These are phyloP conservation scores for Fraxinus paxiana DNA, from an alignment of 305 asterid species.

Conservation along the genomic window DNA sequence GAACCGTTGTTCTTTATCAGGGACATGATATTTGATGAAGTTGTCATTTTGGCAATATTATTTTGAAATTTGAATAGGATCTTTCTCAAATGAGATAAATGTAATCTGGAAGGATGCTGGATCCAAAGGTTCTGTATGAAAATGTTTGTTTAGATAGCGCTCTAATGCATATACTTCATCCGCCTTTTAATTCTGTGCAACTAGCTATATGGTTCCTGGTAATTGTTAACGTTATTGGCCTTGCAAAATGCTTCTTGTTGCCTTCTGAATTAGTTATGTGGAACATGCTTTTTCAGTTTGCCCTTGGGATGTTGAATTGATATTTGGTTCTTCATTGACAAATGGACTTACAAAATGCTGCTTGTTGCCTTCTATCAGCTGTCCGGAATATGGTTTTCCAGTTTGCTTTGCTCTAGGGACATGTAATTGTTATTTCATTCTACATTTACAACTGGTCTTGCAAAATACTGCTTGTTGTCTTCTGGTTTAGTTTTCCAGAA, in stretches of 20 bases:
- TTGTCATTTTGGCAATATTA: slow-evolving; percentile 2
- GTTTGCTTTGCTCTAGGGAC: background rate
- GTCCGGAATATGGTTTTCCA: background rate
- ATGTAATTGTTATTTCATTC: background rate
- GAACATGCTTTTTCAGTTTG: background rate
- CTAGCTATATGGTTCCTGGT: background rate
- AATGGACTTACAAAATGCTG: background rate
- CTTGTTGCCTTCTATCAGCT: background rate
- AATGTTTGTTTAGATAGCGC: slow-evolving; percentile 8
- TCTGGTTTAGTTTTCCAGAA: slow-evolving; percentile 4
- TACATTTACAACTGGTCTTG: background rate
- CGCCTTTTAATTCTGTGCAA: slow-evolving; percentile 3
- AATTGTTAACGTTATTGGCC: background rate
- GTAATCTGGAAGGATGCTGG: slow-evolving; percentile 10
- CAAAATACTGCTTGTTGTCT: background rate
- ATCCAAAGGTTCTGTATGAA: slow-evolving; percentile 9
- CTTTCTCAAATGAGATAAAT: slow-evolving; percentile 9
- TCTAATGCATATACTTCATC: background rate
- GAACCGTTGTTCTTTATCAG: background rate
- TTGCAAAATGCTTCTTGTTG: background rate
- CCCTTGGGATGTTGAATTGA: background rate
- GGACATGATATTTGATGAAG: background rate
- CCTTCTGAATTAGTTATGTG: background rate
- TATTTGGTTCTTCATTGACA: background rate
- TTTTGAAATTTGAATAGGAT: slow-evolving; percentile 16